A percentile compares a stretch with the other conserved stretches of the same genome.
These are phyloP conservation scores for Podospora comata DNA, from an alignment of 495 filamentous ascomycete species.

Conservation along the genomic window DNA sequence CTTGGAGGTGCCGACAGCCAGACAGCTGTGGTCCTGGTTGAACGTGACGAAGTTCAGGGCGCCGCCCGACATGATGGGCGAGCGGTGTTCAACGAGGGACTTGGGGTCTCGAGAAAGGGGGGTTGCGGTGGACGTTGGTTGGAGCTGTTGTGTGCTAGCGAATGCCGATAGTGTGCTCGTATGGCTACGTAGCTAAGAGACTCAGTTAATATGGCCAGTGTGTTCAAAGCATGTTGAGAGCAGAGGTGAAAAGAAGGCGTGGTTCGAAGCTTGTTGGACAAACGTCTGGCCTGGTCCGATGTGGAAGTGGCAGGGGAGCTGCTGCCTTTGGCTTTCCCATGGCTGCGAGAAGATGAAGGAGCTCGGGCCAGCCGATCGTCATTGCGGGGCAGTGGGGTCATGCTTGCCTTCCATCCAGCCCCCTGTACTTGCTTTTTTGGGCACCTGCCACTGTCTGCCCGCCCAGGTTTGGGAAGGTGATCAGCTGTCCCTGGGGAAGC, in stretches of 20 bases:
- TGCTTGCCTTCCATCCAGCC: neutral
- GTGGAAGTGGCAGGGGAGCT: constrained; percentile 1
- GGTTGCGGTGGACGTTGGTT: neutral
- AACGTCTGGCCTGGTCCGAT: neutral
- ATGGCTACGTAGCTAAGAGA: neutral
- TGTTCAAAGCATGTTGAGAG: neutral
- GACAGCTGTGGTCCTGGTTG: constrained; percentile 96
- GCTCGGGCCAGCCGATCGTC: constrained; percentile 25
- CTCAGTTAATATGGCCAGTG: neutral
- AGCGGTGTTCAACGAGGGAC: neutral
- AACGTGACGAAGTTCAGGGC: constrained; percentile 97
- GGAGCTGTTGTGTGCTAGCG: neutral
- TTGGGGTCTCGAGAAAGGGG: neutral
- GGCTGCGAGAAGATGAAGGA: constrained; percentile 7
- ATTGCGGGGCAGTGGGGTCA: constrained; percentile 15
- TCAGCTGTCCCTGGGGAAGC: neutral
- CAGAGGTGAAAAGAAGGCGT: neutral
- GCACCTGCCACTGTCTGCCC: too few species aligned
- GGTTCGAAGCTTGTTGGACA: neutral
- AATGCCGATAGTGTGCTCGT: neutral
- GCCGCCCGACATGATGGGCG: constrained; percentile 44
- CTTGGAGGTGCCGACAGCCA: constrained; percentile 87
- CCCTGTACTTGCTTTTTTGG: neutral
- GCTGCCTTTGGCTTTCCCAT: neutral
- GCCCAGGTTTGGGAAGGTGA: neutral